Evolutionary conservation across 164 flowering plant genomes (phyloP).

Genomic region (Saururus chinensis): DNA sequence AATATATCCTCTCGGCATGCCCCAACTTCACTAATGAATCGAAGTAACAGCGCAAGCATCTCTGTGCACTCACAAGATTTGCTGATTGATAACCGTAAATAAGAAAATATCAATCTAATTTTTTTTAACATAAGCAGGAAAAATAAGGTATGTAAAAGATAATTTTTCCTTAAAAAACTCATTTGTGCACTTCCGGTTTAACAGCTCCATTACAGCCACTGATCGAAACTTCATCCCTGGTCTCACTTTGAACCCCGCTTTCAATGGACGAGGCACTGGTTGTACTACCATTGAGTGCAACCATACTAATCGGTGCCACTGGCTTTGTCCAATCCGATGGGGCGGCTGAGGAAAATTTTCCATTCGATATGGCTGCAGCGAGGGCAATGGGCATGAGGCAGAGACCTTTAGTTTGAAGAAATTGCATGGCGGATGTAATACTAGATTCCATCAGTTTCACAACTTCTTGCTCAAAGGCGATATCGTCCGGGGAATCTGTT

Average conservation of each 20-base stretch:
- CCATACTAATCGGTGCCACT: constrained; percentile 3
- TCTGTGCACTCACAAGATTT: no score
- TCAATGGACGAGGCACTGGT: constrained; percentile 3
- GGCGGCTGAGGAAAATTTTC: constrained; percentile 6
- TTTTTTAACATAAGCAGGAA: no score
- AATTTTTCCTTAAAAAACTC: no score
- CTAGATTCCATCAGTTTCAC: constrained; percentile 31
- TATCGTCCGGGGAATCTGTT: constrained; percentile 14
- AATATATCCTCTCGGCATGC: no score
- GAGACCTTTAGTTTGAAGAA: constrained; percentile 28
- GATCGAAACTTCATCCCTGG: background rate
- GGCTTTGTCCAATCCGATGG: constrained; percentile 10
- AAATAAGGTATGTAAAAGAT: no score
- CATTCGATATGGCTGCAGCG: constrained; percentile 23
- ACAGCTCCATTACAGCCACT: constrained; percentile 11
- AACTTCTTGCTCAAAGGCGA: constrained; percentile 29
- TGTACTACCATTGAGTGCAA: constrained; percentile 6
- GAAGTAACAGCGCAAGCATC: no score
- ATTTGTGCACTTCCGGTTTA: constrained; percentile 13
- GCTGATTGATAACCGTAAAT: no score
- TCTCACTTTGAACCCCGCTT: background rate
- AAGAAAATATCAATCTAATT: no score
- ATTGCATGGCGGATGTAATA: constrained; percentile 28
- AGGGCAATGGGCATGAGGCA: constrained; percentile 38
- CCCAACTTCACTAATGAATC: no score